Conservation (phyloP, 2,329 filamentous ascomycete species). For the Pseudophaeomoniella oleicola region DNA sequence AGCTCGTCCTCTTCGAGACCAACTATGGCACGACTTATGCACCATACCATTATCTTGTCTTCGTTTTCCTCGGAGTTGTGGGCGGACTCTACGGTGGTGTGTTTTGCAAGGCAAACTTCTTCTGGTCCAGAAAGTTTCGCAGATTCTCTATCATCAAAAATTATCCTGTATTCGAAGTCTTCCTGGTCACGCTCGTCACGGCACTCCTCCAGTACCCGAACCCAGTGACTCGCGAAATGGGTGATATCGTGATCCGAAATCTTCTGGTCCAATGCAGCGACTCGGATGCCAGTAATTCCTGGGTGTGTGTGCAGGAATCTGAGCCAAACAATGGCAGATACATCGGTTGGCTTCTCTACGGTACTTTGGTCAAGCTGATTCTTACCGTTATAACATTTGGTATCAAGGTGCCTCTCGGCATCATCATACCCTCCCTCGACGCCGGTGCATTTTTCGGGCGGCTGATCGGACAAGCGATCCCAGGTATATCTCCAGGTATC, state of each 20-base stretch:
- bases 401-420: constrained; percentile 44
- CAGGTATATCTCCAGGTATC: constrained; percentile 38
- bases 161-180: constrained; percentile 41
- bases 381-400: constrained; percentile 46
- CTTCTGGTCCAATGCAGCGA: constrained; percentile 40
- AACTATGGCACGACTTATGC: constrained; percentile 42
- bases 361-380: constrained; percentile 38
- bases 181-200: constrained; percentile 38
- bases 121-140: constrained; percentile 42
- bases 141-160: constrained; percentile 37
- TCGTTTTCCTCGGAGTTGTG: constrained; percentile 39
- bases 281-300: constrained; percentile 19
- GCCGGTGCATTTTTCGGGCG: constrained; percentile 44
- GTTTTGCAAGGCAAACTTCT: constrained; percentile 44
- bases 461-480: constrained; percentile 42
- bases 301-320: constrained; percentile 38
- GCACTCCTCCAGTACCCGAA: constrained; percentile 43
- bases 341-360: constrained; percentile 36
- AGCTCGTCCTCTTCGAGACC: constrained; percentile 46
- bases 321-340: constrained; percentile 25
- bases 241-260: constrained; percentile 41
- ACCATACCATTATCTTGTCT: constrained; percentile 41
- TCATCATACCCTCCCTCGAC: constrained; percentile 46
- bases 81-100: constrained; percentile 46
- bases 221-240: constrained; percentile 37